These are phyloP conservation scores for Claviceps purpurea DNA, from an alignment of 2,329 filamentous ascomycete genomes.

Conservation along the genomic window DNA sequence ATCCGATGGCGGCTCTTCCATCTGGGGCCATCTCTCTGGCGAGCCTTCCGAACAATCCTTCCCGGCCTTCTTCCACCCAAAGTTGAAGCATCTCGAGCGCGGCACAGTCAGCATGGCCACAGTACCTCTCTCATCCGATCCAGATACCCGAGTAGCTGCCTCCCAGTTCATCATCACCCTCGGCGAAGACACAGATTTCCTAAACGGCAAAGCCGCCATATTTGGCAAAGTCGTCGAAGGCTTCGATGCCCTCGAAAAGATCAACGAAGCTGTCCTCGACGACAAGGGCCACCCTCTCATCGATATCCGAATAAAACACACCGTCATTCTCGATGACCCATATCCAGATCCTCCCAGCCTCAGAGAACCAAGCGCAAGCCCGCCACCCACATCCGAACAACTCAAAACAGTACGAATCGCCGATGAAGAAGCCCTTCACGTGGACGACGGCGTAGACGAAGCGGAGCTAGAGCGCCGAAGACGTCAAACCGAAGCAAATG, in stretches of 20 bases:
- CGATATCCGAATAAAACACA: slow-evolving; percentile 90
- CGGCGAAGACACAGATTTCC: slow-evolving; percentile 74
- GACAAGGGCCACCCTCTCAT: slow-evolving; percentile 76
- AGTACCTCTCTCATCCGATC: slow-evolving; percentile 58
- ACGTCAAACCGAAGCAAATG: slow-evolving; percentile 79
- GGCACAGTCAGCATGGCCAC: slow-evolving; percentile 99
- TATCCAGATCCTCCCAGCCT: slow-evolving; percentile 71
- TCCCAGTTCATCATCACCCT: slow-evolving; percentile 93
- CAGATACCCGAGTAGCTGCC: slow-evolving; percentile 68
- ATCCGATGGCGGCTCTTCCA: slow-evolving; percentile 84
- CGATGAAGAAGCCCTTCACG: slow-evolving; percentile 71
- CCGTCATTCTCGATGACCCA: slow-evolving; percentile 81
- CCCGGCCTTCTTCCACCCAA: slow-evolving; percentile 69
- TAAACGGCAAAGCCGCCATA: slow-evolving; percentile 87
- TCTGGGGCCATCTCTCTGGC: slow-evolving; percentile 73
- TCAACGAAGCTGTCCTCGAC: slow-evolving; percentile 82
- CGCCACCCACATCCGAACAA: slow-evolving; percentile 70
- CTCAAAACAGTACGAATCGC: slow-evolving; percentile 84
- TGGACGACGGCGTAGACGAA: slow-evolving; percentile 57
- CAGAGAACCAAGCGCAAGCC: slow-evolving; percentile 64
- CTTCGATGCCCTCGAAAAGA: slow-evolving; percentile 85
- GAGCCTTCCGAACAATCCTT: slow-evolving; percentile 61
- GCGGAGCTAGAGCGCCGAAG: slow-evolving; percentile 68
- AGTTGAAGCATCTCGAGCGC: slow-evolving; percentile 75
- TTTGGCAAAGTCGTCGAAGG: slow-evolving; percentile 95